A percentile compares a stretch with the other conserved stretches of the same genome.
Evolutionary conservation across 164 flowering plant genomes (phyloP).

Genomic region (Brasenia schreberi): DNA sequence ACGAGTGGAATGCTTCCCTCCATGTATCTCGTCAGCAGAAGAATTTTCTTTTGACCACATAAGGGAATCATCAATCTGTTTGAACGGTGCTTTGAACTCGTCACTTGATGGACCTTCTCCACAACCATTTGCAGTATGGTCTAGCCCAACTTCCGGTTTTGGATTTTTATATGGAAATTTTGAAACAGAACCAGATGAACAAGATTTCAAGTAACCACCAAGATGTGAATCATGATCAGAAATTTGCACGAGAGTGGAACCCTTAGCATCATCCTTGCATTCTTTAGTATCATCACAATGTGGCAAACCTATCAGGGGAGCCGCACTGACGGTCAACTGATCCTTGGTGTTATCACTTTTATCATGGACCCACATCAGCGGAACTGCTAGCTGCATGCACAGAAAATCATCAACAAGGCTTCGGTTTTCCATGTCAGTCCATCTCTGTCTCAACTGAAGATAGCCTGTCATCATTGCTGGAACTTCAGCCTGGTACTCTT

Average conservation of each 20-base stretch:
- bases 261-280: background rate
- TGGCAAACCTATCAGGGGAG: background rate
- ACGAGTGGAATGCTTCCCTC: background rate
- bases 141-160: background rate
- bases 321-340: background rate
- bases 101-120: background rate
- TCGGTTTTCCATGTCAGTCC: slow-evolving; percentile 8
- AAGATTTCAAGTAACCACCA: background rate
- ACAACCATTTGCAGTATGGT: background rate
- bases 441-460: slow-evolving; percentile 4
- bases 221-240: too few species aligned
- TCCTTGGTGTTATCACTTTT: slow-evolving; percentile 11
- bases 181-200: background rate
- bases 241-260: background rate
- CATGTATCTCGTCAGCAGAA: slow-evolving; percentile 2
- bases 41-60: background rate
- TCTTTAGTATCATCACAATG: background rate
- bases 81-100: background rate
- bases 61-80: background rate
- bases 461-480: slow-evolving; percentile 24
- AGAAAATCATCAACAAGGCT: slow-evolving; percentile 10
- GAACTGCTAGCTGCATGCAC: slow-evolving; percentile 36
- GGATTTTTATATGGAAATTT: background rate
- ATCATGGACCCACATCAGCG: slow-evolving; percentile 32
- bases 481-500: slow-evolving; percentile 61